Percentiles rank a stretch among this genome's conserved stretches.
Evolutionary conservation across 2,329 filamentous ascomycete species (phyloP).

Genomic region (Fusarium humuli): DNA sequence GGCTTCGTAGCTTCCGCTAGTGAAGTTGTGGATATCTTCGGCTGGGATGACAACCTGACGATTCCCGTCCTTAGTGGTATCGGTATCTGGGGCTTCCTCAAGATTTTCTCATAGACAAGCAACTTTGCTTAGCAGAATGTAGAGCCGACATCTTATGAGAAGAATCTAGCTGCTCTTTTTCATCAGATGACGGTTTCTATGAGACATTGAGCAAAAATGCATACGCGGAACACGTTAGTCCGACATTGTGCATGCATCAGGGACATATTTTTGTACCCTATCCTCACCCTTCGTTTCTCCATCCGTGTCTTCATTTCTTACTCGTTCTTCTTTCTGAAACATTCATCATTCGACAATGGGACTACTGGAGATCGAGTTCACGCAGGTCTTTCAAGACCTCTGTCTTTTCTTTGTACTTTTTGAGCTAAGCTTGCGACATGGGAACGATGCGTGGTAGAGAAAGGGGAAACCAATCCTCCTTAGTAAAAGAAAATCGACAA

Average conservation of each 20-base stretch:
- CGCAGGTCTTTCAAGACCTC: constrained; percentile 11
- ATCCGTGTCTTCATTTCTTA: constrained; percentile 25
- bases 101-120: constrained; percentile 74
- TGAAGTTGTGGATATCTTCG: constrained; percentile 90
- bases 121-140: not conserved
- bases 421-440: constrained; percentile 33
- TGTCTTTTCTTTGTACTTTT: constrained; percentile 41
- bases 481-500: not conserved
- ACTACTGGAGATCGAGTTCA: constrained; percentile 19
- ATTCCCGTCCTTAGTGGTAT: constrained; percentile 92
- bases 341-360: constrained; percentile 16
- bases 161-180: not conserved
- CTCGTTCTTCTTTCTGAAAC: constrained; percentile 26
- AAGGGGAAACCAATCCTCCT: constrained; percentile 1
- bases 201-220: constrained; percentile 24
- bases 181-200: constrained; percentile 14
- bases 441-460: constrained; percentile 11
- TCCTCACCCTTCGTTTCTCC: constrained; percentile 10
- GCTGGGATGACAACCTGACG: constrained; percentile 97
- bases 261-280: constrained; percentile 19
- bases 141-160: constrained; percentile 5
- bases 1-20: constrained; percentile 90
- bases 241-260: constrained; percentile 32
- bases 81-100: constrained; percentile 92
- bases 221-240: constrained; percentile 24